Evolutionary conservation across 2,329 filamentous ascomycete genomes (phyloP).

Genomic region (Scleromitrula shiraiana): DNA sequence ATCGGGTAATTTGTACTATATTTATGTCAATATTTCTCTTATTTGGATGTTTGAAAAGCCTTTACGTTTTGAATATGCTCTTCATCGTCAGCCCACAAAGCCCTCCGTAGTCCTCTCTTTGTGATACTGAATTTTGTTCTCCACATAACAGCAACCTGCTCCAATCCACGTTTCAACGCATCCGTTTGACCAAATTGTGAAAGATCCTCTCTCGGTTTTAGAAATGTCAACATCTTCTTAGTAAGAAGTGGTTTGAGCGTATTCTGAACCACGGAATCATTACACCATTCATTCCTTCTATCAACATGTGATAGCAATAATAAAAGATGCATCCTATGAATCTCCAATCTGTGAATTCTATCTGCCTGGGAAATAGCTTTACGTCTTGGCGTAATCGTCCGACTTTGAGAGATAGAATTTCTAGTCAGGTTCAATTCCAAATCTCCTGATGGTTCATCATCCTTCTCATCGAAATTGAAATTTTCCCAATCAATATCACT

Average conservation of each 20-base stretch:
- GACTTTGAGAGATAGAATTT: conserved; percentile 15
- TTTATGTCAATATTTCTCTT: conserved; percentile 12
- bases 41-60: not conserved
- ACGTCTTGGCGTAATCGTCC: conserved; percentile 20
- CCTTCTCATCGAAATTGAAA: conserved; percentile 36
- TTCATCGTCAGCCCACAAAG: conserved; percentile 67
- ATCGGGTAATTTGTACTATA: conserved; percentile 21
- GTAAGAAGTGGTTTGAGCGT: conserved; percentile 57
- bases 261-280: conserved; percentile 61
- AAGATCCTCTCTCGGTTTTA: conserved; percentile 60
- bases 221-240: conserved; percentile 54
- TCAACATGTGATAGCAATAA: conserved; percentile 74
- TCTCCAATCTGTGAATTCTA: conserved; percentile 52
- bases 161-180: conserved; percentile 72
- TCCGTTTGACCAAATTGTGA: conserved; percentile 70
- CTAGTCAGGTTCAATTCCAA: conserved; percentile 30
- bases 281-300: conserved; percentile 82
- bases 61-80: conserved; percentile 51
- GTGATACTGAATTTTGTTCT: conserved; percentile 62
- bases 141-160: conserved; percentile 60
- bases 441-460: conserved; percentile 23
- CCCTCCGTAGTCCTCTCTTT: conserved; percentile 58
- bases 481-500: conserved; percentile 58
- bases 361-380: conserved; percentile 48
- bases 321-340: conserved; percentile 82